Base-by-base conservation (phyloP, 192 early-diverging fungal genomes). In the Coemansia sp. region DNA sequence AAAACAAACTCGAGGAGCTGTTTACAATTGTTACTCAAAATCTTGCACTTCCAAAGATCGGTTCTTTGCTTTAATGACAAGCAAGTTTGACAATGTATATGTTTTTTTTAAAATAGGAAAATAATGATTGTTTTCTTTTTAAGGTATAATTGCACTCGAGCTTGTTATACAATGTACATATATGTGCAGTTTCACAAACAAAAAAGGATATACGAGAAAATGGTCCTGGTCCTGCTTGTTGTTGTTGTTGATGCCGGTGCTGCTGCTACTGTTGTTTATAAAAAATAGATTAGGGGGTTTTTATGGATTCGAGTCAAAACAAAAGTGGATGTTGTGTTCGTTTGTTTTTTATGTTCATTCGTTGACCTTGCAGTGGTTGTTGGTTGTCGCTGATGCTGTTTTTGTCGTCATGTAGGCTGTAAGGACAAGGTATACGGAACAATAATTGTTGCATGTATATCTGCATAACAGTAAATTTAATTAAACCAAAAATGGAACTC, bases 401-500 rank as follows among this genome's bases (percentile, higher is more conserved):
- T 48, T 48, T 48, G 5, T 48, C 14, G 12, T 15, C 5, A 15
- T 15, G 8, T 48, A 15, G 22, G 0, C 9, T 48, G 45, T 15
- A 48, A 41, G 39, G 45, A 12, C 45, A 48, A 15, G 17, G 14
- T 15, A 48, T 15, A 48, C 45, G 45, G 45, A 48, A 48, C 14
- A 15, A 15, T 48, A 48, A 48, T 48, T 48, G 54, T 34, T 34
- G 33, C 20, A 56, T n/a, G 28, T 34, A 56, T 28, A 56, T 8
- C 8, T 56, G 54, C 54, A 56, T 18, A 56, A 56, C 6, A 22
- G 15, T 14, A 7, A 34, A 56, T 28, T 28, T 22, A 56, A 56
- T 56, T 56, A 56, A 56, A 56, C 54, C 54, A 56, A 56, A 56
- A 33, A 28, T 56, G 54, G 54, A 56, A 56, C 14, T 51, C 18